phyloP scores from a whole-genome alignment of 73 alveolate species.

The Tetrahymena elliotti region DNA sequence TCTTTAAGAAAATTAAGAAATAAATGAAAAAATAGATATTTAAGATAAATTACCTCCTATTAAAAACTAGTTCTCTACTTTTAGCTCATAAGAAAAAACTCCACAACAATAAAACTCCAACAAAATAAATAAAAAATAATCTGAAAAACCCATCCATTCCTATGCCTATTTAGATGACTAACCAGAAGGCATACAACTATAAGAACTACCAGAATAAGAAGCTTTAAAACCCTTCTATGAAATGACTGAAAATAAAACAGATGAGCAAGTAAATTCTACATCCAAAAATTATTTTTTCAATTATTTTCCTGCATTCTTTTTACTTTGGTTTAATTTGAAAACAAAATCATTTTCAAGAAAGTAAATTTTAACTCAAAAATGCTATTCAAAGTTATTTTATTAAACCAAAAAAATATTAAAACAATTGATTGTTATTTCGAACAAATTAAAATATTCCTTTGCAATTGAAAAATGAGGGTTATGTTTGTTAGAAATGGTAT shows the following conservation, averaged over 20 bases:
- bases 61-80: not conserved
- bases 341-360: no score
- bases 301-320: not conserved
- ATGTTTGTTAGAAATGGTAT: no score
- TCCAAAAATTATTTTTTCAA: not conserved
- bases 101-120: not conserved
- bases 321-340: no score
- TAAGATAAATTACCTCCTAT: not conserved
- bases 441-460: no score
- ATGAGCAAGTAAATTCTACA: not conserved
- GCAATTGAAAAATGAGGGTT: no score
- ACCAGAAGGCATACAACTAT: not conserved
- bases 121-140: not conserved
- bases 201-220: not conserved
- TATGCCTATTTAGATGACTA: not conserved
- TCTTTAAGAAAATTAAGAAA: not conserved
- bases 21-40: not conserved
- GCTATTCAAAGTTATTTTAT: no score
- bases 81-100: not conserved
- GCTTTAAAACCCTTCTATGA: not conserved
- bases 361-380: no score
- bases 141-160: not conserved
- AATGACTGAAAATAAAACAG: not conserved
- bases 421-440: no score
- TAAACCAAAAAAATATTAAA: no score